Base-by-base conservation (phyloP, 2,329 filamentous ascomycete species). In the Trichoderma koningiopsis region DNA sequence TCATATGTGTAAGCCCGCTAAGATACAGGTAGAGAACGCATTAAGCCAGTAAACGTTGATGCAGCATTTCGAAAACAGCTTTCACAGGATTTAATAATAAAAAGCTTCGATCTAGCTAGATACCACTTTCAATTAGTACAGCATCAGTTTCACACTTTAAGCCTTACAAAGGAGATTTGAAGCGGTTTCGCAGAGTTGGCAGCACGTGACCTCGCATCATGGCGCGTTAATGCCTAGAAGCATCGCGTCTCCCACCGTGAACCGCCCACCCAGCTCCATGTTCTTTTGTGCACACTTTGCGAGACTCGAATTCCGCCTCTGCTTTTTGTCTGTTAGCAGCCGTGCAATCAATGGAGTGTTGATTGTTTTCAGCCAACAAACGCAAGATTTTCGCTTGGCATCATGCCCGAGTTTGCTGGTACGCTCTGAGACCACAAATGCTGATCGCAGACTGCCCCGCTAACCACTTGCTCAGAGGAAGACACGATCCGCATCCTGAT, bases 401-500 rank as follows among this genome's bases (percentile, higher is more conserved):
- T 40, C n/a, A 79, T 79, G 77, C 71, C 76, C n/a, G 76, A 78
- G 33, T 72, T 77, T 62, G 74, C 75, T 43, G 77, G 77, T 77
- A 71, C 69, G 72, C 66, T 53, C 53, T 29, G 13, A 4, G 24
- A 29, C 22, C 19, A 11, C 47, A 27, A 19, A 24, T 16, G 29
- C 13, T 29, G 6, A 16, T 19, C n/a, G 43, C 16, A 35, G 31
- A 22, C 68, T 75, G 58, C 65, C n/a, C 43, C 64, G 68, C 61
- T 66, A 16, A 67, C 56, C 27, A 52, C 31, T 11, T 22, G 29
- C 29, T 29, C 37, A 86, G 85, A 83, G 68, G 81, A 92, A 74
- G 93, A 99, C 82, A 97, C 93, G 0, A 97, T 99, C 76, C 93
- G 93, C 73, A 96, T 99, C 73, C 89, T 99, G 47, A 87, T 99